Evolutionary conservation across 306 rosid species (phyloP).

Genomic region (Acacia acuminata): DNA sequence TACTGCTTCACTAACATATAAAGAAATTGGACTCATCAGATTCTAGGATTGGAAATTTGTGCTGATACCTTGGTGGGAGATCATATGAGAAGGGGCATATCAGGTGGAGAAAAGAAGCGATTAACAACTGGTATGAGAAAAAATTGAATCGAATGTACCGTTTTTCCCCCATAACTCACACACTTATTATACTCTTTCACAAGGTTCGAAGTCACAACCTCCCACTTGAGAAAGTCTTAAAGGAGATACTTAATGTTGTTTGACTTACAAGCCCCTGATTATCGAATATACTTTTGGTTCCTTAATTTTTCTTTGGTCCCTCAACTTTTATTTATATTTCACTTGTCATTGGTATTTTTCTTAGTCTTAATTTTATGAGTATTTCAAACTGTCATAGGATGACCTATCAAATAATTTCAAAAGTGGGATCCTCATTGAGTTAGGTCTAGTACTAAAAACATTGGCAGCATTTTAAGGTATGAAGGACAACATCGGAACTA

Average conservation of each 20-base stretch:
- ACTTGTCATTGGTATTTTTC: background rate
- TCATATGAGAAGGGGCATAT: slow-evolving; percentile 92
- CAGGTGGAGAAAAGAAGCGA: slow-evolving; percentile 88
- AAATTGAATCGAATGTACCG: background rate
- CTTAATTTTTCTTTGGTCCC: background rate
- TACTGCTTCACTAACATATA: slow-evolving; percentile 26
- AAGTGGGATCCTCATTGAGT: background rate
- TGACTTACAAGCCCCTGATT: too few species aligned
- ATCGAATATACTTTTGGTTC: background rate
- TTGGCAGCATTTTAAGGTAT: background rate
- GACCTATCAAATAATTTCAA: background rate
- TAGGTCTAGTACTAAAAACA: background rate
- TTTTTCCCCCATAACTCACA: background rate
- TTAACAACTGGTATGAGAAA: slow-evolving; percentile 73
- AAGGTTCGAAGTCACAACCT: too few species aligned
- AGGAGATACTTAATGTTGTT: too few species aligned
- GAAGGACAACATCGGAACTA: background rate
- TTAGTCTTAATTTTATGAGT: background rate
- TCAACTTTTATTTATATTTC: background rate
- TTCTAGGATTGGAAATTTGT: slow-evolving; percentile 85
- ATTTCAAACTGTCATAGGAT: background rate
- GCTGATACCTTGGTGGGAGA: slow-evolving; percentile 85
- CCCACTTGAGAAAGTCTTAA: too few species aligned
- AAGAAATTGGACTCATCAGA: slow-evolving; percentile 46
- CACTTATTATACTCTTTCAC: too few species aligned